Evolutionary conservation across 2,329 filamentous ascomycete species (phyloP).

Genomic region (Aspergillus tubingensis): DNA sequence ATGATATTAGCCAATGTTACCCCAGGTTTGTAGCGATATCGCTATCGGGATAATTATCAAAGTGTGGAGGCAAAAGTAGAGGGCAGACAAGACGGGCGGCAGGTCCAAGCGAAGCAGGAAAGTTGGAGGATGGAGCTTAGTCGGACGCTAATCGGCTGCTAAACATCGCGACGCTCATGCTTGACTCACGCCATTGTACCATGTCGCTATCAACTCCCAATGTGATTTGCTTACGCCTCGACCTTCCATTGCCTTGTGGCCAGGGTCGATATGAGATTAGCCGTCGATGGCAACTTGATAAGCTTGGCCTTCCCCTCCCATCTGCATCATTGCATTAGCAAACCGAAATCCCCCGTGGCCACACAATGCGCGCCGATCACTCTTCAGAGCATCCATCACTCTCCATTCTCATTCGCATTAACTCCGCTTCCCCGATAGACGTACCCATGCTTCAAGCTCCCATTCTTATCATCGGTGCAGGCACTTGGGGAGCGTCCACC

Average conservation of each 20-base stretch:
- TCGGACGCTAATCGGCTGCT: not conserved
- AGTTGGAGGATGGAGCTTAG: not conserved
- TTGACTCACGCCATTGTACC: not conserved
- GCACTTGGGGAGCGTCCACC: slow-evolving; percentile 55
- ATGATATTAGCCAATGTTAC: not conserved
- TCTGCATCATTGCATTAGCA: not conserved
- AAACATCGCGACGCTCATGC: not conserved
- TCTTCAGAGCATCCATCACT: not conserved
- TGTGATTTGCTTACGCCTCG: not conserved
- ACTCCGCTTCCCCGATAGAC: not conserved
- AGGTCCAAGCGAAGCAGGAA: not conserved
- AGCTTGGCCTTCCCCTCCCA: not conserved
- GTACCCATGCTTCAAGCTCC: slow-evolving; percentile 14
- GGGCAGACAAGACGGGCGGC: not conserved
- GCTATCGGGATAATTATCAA: not conserved
- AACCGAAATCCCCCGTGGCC: not conserved
- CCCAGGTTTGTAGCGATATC: not conserved
- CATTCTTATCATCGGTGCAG: slow-evolving; percentile 51
- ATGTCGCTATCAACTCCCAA: not conserved
- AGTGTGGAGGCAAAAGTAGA: not conserved
- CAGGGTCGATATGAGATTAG: not conserved
- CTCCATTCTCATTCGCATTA: slow-evolving; percentile 3
- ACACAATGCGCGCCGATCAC: slow-evolving; percentile 1
- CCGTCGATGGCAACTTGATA: not conserved
- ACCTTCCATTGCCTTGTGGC: not conserved